Evolutionary conservation across 2,329 filamentous ascomycete genomes (phyloP), one percentile per base, ranked within the genome.

Genomic region (Monosporascus sp.): DNA sequence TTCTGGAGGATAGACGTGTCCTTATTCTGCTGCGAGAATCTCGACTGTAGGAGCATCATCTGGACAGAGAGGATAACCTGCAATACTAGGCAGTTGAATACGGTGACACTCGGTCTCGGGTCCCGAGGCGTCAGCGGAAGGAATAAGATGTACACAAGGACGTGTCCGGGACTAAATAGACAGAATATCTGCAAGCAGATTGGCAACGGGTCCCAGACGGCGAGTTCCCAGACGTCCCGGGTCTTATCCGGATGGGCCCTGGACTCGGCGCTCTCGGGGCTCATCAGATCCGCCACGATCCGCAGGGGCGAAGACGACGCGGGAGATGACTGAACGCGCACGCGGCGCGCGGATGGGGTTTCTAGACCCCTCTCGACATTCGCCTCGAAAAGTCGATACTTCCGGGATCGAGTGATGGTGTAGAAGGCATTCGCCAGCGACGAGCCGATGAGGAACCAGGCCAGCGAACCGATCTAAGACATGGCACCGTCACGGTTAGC

Each of bases 221-320:
- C 82, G 48, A 99, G 73, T 70, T 99, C 92, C 94, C 94, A 99
- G 9, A 99, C 94, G 69, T 99, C 92, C 11, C 86, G 82, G 25
- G 82, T 81, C 52, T 85, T 83, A 66, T 94, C 87, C 0, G 93
- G 90, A 70, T 97, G 89, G 27, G 90, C 88, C 65, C 91, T 84
- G 25, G 89, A 85, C 59, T 92, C 84, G n/a, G 91, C 89, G 22
- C 83, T 86, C 37, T 86, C 83, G 25, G 81, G 74, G 2, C 83
- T 78, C 36, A 96, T 72, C 45, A 89, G 75, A 57, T 80, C 83
- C 27, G 85, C 81, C 38, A 97, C 70, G 53, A 90, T 86, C 51
- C 85, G 83, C 39, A 97, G 67, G 1, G 94, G 93, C 1, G 92
- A 94, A 0, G 88, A 85, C 2, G 86, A 80, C 8, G 83, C 77